phyloP scores from a whole-genome alignment of 129 eudicot species.

The Centrapalus pauciflorus region DNA sequence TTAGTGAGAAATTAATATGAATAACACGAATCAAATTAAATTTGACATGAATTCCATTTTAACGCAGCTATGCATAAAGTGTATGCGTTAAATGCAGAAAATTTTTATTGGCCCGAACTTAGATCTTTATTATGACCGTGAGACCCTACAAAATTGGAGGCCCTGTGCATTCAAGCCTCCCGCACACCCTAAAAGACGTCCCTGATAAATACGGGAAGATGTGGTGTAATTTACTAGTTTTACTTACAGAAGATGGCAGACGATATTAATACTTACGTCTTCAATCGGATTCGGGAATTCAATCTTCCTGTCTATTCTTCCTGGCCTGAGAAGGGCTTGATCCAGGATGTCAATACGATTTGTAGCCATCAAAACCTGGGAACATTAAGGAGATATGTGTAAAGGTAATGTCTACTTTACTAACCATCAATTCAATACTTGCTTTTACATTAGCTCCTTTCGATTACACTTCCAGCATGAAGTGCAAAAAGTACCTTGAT shows the following conservation, averaged over 20 bases:
- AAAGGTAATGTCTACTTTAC: not conserved
- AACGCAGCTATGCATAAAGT: no score
- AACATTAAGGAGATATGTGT: not conserved
- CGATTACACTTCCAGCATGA: not conserved
- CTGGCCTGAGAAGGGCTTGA: conserved; percentile 96
- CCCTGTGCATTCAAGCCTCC: no score
- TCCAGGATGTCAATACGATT: conserved; percentile 89
- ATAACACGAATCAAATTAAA: no score
- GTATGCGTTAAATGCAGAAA: no score
- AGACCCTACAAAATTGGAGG: no score
- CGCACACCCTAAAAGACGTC: no score
- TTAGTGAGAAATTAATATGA: no score
- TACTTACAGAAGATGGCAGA: not conserved
- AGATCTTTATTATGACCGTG: no score
- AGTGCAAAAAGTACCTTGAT: conserved; percentile 48
- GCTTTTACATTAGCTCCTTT: not conserved
- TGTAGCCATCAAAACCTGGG: conserved; percentile 91
- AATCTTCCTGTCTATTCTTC: conserved; percentile 89
- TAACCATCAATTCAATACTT: not conserved
- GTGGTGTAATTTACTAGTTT: not conserved
- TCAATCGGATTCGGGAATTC: conserved; percentile 92
- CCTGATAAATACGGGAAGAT: not conserved
- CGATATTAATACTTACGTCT: conserved; percentile 40
- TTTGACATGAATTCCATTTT: no score
- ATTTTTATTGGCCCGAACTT: no score